Evolutionary conservation across 371 early-diverging fungal species (phyloP), one percentile per base, ranked within the genome.

Genomic region (Mucor plumbeus): DNA sequence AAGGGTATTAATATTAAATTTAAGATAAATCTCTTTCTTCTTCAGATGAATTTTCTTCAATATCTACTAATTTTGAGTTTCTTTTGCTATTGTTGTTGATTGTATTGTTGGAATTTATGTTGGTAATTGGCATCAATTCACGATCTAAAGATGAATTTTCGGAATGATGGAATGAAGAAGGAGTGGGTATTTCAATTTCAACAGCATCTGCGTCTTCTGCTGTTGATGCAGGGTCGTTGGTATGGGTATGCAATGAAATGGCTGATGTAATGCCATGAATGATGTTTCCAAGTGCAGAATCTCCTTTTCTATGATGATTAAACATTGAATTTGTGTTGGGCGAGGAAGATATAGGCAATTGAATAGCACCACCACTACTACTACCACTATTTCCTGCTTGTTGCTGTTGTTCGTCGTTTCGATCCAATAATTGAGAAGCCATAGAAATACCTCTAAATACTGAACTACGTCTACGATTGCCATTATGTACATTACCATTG

Each of bases 151-250:
- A 11, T 44, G 15, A 7, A n/a, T 61, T 38, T 13, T 59, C 71
- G 39, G 60, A 54, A 36, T 69, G 59, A 33, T 65, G 63, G 26
- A 79, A 61, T 10, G 75, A 70, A 31, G 74, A 76, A 56, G 77
- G 75, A 26, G 80, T 82, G 34, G 82, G 82, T 50, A 79, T 82
- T 34, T 82, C 78, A 19, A 79, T 82, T 60, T 79, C 80, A 44
- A 80, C 70, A 33, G 82, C 80, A 60, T 80, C 82, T 1, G 69
- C 71, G n/a, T 77, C 79, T 7, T 67, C 58, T 39, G 59, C 67
- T 54, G 26, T 39, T 41, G 56, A 54, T 40, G 21, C 54, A 61
- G 38, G 10, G 21, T n/a, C 31, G 44, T 41, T 35, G 21, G 48
- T 21, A 56, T 55, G 40, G 13, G 65, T 63, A 63, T 72, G 59